Percentiles rank a stretch among this genome's conserved stretches.
Conservation (phyloP, 2,329 filamentous ascomycete genomes). For the Sclerotinia trifoliorum region DNA sequence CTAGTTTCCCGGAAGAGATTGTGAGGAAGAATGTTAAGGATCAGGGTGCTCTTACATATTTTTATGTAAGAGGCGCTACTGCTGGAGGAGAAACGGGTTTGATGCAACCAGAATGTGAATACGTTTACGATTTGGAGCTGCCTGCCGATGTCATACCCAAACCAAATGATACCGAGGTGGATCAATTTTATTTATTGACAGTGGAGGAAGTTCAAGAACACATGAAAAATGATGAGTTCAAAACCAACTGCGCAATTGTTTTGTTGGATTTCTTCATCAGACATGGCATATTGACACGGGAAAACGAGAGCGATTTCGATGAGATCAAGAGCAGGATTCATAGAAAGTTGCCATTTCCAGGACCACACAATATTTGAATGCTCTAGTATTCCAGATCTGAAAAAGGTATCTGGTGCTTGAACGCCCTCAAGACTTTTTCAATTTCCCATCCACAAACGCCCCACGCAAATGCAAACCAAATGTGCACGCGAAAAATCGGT, state of each 20-base stretch:
- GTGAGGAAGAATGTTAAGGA: conserved; percentile 60
- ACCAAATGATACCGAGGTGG: conserved; percentile 87
- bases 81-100: conserved; percentile 79
- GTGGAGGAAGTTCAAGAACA: conserved; percentile 73
- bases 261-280: conserved; percentile 88
- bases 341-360: conserved; percentile 77
- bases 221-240: conserved; percentile 74
- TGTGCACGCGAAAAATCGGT: conserved; percentile 26
- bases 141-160: conserved; percentile 64
- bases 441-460: conserved; percentile 35
- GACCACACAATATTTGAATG: conserved; percentile 48
- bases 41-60: conserved; percentile 76
- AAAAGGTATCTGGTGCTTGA: conserved; percentile 23
- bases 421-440: conserved; percentile 24
- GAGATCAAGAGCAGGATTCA: conserved; percentile 76
- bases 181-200: conserved; percentile 74
- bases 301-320: conserved; percentile 75
- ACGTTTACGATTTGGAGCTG: conserved; percentile 85
- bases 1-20: conserved; percentile 68
- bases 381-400: conserved; percentile 6
- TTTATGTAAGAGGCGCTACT: conserved; percentile 72
- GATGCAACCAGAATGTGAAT: conserved; percentile 88
- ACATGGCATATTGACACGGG: conserved; percentile 73
- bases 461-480: conserved; percentile 29
- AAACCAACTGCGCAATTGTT: conserved; percentile 86